Evolutionary conservation across 2,329 filamentous ascomycete genomes (phyloP), one percentile per base, ranked within the genome.

Genomic region (Metarhizium brunneum): DNA sequence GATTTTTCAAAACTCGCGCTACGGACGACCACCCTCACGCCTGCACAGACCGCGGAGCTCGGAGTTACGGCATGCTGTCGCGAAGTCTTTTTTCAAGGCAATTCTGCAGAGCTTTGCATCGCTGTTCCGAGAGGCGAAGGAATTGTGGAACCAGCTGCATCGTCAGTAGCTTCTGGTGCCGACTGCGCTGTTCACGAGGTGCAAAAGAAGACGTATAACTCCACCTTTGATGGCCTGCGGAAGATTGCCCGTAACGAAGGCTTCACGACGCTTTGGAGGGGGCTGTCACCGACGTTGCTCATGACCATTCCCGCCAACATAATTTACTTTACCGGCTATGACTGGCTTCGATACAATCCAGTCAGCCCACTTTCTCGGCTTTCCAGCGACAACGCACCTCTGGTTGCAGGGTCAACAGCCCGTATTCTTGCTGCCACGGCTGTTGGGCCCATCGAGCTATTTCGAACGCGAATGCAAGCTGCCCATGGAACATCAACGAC

Each of bases 251-350:
- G 90, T 50, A 91, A 97, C 68, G 94, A 99, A 73, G 94, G 94
- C 1, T 66, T 91, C 13, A 81, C 82, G 30, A 94, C 92, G 2
- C 73, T 99, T 40, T 99, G 94, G 92, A 83, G 94, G 58, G 94
- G 94, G 0, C 76, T 99, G 5, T 95, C 89, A n/a, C 92, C 94
- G 0, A 99, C 94, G 0, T 75, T 99, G 25, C 81, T 91, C 60
- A 99, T 99, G 94, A 86, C 91, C 0, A 82, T 99, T 6, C 94
- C 94, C 0, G 90, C 86, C 30, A 99, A 99, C 68, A 94, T 99
- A 62, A 97, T 99, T 61, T 99, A 99, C 73, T 96, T 97, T 66
- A 95, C 94, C 13, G 94, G 94, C 43, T 99, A 99, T 71, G 94
- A 99, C 67, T 96, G 91, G 87, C 70, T 99, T 57, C 85, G 94